These are phyloP conservation scores for Coemansia sp. DNA, from an alignment of 192 early-diverging fungal species.

Conservation along the genomic window DNA sequence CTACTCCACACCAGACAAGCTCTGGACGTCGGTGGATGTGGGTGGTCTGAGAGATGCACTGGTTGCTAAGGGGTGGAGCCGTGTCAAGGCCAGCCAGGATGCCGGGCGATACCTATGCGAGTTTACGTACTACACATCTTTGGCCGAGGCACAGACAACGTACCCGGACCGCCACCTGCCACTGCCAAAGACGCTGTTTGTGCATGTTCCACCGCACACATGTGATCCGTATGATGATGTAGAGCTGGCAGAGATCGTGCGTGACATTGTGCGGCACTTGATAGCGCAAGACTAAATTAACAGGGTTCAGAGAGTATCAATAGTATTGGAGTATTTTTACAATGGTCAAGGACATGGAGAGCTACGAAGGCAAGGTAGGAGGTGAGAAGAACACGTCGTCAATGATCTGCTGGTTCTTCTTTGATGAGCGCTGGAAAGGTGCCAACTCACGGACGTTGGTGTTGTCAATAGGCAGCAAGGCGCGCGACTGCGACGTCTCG, in stretches of 20 bases:
- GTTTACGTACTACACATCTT: slow-evolving; percentile 61
- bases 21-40: slow-evolving; percentile 51
- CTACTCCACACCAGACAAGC: slow-evolving; percentile 24
- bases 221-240: slow-evolving; percentile 35
- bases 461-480: slow-evolving; percentile 56
- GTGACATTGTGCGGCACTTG: slow-evolving; percentile 26
- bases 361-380: slow-evolving; percentile 36
- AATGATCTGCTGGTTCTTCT: slow-evolving; percentile 55
- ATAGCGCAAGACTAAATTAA: neutral
- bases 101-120: slow-evolving; percentile 66
- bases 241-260: slow-evolving; percentile 41
- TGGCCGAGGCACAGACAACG: slow-evolving; percentile 36
- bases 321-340: slow-evolving; percentile 7
- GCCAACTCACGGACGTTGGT: slow-evolving; percentile 52
- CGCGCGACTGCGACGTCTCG: slow-evolving; percentile 51
- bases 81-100: slow-evolving; percentile 43
- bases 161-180: slow-evolving; percentile 14
- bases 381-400: slow-evolving; percentile 48
- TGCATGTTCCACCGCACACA: slow-evolving; percentile 51
- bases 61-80: slow-evolving; percentile 41
- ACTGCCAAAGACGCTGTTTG: slow-evolving; percentile 50
- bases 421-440: slow-evolving; percentile 55
- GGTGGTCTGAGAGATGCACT: slow-evolving; percentile 37
- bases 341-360: neutral
- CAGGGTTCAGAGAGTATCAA: neutral